These are phyloP conservation scores for Saccharomycopsis javanensis DNA, from an alignment of 805 yeast species.

Conservation along the genomic window DNA sequence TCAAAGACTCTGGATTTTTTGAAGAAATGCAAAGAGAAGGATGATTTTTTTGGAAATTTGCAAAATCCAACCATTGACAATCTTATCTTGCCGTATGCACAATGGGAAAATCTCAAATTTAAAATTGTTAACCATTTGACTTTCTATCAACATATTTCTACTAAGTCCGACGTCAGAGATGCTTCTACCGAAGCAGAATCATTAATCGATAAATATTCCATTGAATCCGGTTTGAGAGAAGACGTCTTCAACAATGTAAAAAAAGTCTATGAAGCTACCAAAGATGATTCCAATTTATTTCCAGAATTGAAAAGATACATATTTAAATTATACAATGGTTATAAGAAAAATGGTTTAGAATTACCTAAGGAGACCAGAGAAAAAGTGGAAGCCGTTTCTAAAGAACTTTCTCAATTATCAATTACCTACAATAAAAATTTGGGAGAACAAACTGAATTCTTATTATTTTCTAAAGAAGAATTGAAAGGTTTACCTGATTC, in stretches of 20 bases:
- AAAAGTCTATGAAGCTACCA: constrained; percentile 35
- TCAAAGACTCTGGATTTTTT: constrained; percentile 37
- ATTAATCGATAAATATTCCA: constrained; percentile 42
- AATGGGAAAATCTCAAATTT: constrained; percentile 39
- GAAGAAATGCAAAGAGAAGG: constrained; percentile 33
- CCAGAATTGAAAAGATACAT: constrained; percentile 49
- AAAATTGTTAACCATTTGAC: constrained; percentile 42
- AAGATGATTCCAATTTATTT: constrained; percentile 29
- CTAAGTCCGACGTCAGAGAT: constrained; percentile 55
- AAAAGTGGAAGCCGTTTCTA: constrained; percentile 46
- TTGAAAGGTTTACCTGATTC: constrained; percentile 66
- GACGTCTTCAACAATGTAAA: constrained; percentile 56
- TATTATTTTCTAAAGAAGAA: constrained; percentile 53
- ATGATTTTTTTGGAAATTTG: constrained; percentile 44
- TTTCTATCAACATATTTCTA: constrained; percentile 66
- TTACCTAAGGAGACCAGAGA: constrained; percentile 46
- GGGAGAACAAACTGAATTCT: constrained; percentile 59
- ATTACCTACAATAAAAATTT: constrained; percentile 53
- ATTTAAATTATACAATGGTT: constrained; percentile 46
- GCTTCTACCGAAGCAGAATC: constrained; percentile 60
- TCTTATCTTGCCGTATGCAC: constrained; percentile 44
- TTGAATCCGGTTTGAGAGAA: constrained; percentile 56
- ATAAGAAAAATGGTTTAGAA: constrained; percentile 60
- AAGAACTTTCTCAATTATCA: constrained; percentile 46
- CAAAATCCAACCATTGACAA: constrained; percentile 45